phyloP scores from a whole-genome alignment of 176 grass and related monocot species.

The Musa troglodytarum region DNA sequence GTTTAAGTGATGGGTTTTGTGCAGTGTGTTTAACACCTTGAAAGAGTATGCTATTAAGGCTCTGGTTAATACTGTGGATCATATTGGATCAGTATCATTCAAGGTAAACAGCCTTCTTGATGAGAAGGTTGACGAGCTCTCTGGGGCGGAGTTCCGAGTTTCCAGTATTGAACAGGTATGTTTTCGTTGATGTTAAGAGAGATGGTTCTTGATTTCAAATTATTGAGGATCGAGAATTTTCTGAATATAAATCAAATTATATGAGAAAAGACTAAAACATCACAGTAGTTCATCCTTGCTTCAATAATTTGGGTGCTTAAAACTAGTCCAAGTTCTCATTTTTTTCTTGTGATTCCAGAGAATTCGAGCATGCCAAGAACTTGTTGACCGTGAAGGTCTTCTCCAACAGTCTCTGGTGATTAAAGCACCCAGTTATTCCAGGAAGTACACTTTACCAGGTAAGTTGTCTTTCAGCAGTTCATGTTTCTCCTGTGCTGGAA shows the following conservation, averaged over 20 bases:
- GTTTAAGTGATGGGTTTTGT: no score
- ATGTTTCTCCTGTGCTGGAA: no score
- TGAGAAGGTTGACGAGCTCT: constrained; percentile 1
- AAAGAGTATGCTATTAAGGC: constrained; percentile 18
- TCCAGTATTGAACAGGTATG: constrained; percentile 6
- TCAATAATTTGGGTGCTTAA: not conserved
- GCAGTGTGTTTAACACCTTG: constrained; percentile 9
- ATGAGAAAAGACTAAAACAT: no score
- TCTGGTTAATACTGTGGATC: constrained; percentile 13
- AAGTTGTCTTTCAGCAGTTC: not conserved
- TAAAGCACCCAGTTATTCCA: constrained; percentile 72
- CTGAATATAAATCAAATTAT: no score
- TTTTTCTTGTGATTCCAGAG: constrained; percentile 36
- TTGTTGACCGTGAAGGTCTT: constrained; percentile 62
- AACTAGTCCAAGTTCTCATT: not conserved
- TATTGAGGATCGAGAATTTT: no score
- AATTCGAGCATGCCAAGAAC: constrained; percentile 46
- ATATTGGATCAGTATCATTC: constrained; percentile 14
- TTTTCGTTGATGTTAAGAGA: not conserved
- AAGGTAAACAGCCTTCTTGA: constrained; percentile 9
- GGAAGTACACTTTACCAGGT: constrained; percentile 73
- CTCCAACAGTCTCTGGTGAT: constrained; percentile 73
- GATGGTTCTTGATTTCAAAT: no score
- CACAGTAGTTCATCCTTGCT: no score
- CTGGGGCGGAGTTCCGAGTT: constrained; percentile 2